Evolutionary conservation across 78 protist genomes (phyloP), one percentile per base, ranked within the genome.

Genomic region (Tieghemostelium lacteum): DNA sequence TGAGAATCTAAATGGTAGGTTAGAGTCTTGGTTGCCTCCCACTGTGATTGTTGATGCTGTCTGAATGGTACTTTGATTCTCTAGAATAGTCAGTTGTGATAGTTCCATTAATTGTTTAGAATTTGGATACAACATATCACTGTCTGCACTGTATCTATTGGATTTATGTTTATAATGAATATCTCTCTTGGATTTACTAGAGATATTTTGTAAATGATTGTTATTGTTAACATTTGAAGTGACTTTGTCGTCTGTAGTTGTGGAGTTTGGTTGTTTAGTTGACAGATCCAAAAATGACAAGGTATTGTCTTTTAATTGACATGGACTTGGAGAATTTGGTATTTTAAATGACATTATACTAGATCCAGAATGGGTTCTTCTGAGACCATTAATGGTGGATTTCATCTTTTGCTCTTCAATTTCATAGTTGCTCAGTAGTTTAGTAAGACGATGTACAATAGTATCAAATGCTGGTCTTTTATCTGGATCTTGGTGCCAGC

Each of bases 1-100:
- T 20, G 91, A 83, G 22, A 83, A 83, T 69, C 69, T 83, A 45
- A 83, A 83, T 58, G 91, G 78, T 12, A 83, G 31, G 20, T 45
- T 83, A 1, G 54, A 34, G 37, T 57, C 83, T 17, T 37, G 26
- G 36, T 52, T 57, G 16, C 31, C 4, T 39, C 69, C 50, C 14
- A 7, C 16, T 57, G 26, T 49, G 28, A 67, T 67, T 26, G 75
- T 40, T 42, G 75, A 12, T 22, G 29, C n/a, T 14, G 33, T 28
- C n/a, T n/a, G n/a, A n/a, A n/a, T n/a, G n/a, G n/a, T n/a, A n/a
- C n/a, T n/a, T n/a, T n/a, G n/a, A n/a, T n/a, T n/a, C n/a, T n/a
- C n/a, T n/a, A n/a, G n/a, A n/a, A n/a, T n/a, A n/a, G n/a, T n/a
- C n/a, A n/a, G n/a, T n/a, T n/a, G n/a, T n/a, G n/a, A n/a, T n/a